Base-by-base conservation (phyloP, 2,329 filamentous ascomycete genomes). In the Aspergillus alliaceus region DNA sequence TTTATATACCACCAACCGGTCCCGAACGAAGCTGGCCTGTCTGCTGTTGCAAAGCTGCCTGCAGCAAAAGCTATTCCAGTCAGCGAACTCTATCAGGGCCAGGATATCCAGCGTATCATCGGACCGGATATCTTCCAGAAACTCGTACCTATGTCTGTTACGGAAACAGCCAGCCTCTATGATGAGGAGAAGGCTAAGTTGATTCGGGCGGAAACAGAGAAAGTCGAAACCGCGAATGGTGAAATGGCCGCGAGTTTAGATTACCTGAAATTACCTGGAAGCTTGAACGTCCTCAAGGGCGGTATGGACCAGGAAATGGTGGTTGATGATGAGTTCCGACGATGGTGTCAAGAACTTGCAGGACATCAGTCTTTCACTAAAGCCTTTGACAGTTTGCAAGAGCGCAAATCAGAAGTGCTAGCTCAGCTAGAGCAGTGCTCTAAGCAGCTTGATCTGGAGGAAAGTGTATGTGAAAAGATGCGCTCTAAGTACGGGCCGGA, bases 381-480 rank as follows among this genome's bases (percentile, higher is more conserved):
- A 47, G 90, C 91, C 2, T 92, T 99, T 64, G 91, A 96, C 40
- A 84, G 85, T 46, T 76, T 99, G 44, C 86, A 88, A 61, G 82
- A 85, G 25, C 90, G 95, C 66, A 96, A 93, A 73, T 84, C 90
- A 18, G 82, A 85, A 1, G 90, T 97, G 12, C 73, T 91, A 25
- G 80, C 82, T 2, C 84, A 86, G 2, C 75, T 99, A 55, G 92
- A 97, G 56, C 85, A 85, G 56, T 91, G 91, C 66, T 87, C 88
- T 54, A 96, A 96, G 72, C 90, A 96, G 68, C 78, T 99, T 40
- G 95, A 99, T 65, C 92, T 95, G 86, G 95, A 99, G 74, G 96
- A 98, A 77, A 96, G 91, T 55, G 91, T 98, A 0, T 99, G 95
- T 72, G 95, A 99, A 74, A 99, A 98, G 80, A 99, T 99, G 95